Conservation (phyloP, 2,329 filamentous ascomycete species). For the Diplodia scrobiculata region DNA sequence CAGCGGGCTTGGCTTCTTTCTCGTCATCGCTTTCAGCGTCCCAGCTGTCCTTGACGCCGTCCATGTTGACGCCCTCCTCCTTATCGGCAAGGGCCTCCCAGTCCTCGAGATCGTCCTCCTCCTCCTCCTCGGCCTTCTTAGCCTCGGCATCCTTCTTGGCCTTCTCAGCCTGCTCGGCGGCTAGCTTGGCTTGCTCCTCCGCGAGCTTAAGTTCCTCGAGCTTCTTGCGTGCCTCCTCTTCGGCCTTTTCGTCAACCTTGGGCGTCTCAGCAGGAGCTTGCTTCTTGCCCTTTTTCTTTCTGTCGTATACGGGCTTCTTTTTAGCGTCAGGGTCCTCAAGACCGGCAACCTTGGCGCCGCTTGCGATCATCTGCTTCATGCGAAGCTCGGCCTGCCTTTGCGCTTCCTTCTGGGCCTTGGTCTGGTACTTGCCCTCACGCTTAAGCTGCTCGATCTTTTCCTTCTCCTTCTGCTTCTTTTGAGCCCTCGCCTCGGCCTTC, state of each 20-base stretch:
- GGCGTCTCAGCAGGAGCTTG: conserved; percentile 57
- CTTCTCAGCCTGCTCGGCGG: conserved; percentile 74
- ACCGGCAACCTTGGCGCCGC: conserved; percentile 63
- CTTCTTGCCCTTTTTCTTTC: conserved; percentile 69
- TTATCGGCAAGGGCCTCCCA: conserved; percentile 81
- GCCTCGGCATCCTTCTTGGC: conserved; percentile 69
- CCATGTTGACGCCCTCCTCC: conserved; percentile 78
- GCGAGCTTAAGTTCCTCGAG: conserved; percentile 55
- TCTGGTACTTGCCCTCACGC: conserved; percentile 83
- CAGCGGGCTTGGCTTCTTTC: conserved; percentile 48
- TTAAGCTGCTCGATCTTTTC: conserved; percentile 84
- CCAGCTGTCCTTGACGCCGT: conserved; percentile 91
- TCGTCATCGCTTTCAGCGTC: conserved; percentile 82
- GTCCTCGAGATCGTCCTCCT: conserved; percentile 70
- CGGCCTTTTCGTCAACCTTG: conserved; percentile 49
- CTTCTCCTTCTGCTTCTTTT: conserved; percentile 84
- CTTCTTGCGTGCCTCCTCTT: conserved; percentile 60
- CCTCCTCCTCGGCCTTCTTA: conserved; percentile 61
- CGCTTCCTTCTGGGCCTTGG: conserved; percentile 81
- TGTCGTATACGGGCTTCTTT: conserved; percentile 75
- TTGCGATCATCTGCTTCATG: conserved; percentile 80
- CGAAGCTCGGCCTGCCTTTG: conserved; percentile 77
- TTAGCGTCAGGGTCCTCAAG: conserved; percentile 67
- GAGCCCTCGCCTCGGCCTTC: conserved; percentile 70
- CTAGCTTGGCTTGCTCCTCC: conserved; percentile 70